Evolutionary conservation across 1,139 yeast species (phyloP).

Genomic region (Geotrichum siamense): DNA sequence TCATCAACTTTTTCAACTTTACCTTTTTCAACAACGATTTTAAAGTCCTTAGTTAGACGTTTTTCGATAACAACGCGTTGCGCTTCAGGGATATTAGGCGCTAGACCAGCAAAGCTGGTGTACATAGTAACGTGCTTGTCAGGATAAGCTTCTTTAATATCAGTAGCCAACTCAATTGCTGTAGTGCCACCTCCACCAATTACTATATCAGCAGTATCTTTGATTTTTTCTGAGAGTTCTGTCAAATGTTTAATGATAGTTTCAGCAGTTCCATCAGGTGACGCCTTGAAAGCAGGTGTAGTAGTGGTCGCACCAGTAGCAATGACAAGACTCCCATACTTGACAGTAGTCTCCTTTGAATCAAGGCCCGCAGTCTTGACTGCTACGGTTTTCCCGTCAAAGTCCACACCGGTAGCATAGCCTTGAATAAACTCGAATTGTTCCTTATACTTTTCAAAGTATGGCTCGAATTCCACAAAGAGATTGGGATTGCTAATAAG

Average conservation of each 20-base stretch:
- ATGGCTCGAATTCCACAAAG: slow-evolving; percentile 18
- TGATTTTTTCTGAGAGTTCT: slow-evolving; percentile 63
- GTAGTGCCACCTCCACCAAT: slow-evolving; percentile 94
- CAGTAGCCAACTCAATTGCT: slow-evolving; percentile 87
- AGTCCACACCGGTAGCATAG: slow-evolving; percentile 29
- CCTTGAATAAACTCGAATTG: slow-evolving; percentile 27
- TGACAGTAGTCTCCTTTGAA: slow-evolving; percentile 31
- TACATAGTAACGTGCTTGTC: slow-evolving; percentile 24
- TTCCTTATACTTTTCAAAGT: slow-evolving; percentile 18
- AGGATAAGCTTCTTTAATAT: slow-evolving; percentile 30
- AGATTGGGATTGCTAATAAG: slow-evolving; percentile 17
- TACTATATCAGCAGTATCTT: slow-evolving; percentile 63
- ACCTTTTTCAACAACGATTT: slow-evolving; percentile 23
- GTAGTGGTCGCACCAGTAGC: slow-evolving; percentile 69
- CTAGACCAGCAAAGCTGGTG: slow-evolving; percentile 24
- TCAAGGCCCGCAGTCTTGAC: slow-evolving; percentile 31
- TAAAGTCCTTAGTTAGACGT: slow-evolving; percentile 20
- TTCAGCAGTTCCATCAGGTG: slow-evolving; percentile 59
- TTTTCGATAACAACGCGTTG: slow-evolving; percentile 14
- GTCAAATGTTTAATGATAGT: slow-evolving; percentile 42
- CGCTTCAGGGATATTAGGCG: slow-evolving; percentile 20
- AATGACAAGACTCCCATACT: slow-evolving; percentile 67
- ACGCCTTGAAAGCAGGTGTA: slow-evolving; percentile 70
- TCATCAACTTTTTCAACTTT: slow-evolving; percentile 13
- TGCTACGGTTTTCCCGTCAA: slow-evolving; percentile 24